Evolutionary conservation across 352 stramenopile genomes (phyloP).

Genomic region (Phytophthora cactorum): DNA sequence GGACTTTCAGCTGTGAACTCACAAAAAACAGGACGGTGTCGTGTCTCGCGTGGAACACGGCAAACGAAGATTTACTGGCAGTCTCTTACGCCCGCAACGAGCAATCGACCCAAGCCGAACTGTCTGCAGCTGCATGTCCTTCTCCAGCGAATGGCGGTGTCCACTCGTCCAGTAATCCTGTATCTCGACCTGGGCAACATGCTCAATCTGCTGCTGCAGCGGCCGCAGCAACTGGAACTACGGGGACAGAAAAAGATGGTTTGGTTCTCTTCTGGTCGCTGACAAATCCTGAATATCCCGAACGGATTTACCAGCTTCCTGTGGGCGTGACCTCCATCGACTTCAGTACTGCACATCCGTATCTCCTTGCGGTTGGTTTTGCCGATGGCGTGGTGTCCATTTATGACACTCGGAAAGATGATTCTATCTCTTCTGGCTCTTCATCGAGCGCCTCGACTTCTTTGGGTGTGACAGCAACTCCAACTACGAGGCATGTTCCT

Average conservation of each 20-base stretch:
- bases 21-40: conserved; percentile 66
- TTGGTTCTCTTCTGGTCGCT: conserved; percentile 95
- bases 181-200: conserved; percentile 15
- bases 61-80: conserved; percentile 90
- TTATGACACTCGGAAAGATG: conserved; percentile 88
- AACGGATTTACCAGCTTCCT: conserved; percentile 84
- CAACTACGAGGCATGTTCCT: conserved; percentile 26
- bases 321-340: conserved; percentile 90
- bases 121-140: neutral
- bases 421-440: conserved; percentile 24
- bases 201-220: conserved; percentile 1
- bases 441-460: neutral
- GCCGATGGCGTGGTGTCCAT: conserved; percentile 91
- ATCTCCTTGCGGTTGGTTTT: conserved; percentile 90
- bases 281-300: conserved; percentile 92
- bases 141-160: neutral
- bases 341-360: conserved; percentile 87
- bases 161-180: conserved; percentile 9
- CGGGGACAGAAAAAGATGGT: conserved; percentile 44
- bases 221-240: neutral
- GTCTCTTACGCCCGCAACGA: conserved; percentile 79
- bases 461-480: neutral
- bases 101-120: neutral
- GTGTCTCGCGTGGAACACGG: conserved; percentile 87
- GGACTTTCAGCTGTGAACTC: conserved; percentile 74